Base-by-base conservation (phyloP, 2,329 filamentous ascomycete genomes). In the Metarhizium humberi region DNA sequence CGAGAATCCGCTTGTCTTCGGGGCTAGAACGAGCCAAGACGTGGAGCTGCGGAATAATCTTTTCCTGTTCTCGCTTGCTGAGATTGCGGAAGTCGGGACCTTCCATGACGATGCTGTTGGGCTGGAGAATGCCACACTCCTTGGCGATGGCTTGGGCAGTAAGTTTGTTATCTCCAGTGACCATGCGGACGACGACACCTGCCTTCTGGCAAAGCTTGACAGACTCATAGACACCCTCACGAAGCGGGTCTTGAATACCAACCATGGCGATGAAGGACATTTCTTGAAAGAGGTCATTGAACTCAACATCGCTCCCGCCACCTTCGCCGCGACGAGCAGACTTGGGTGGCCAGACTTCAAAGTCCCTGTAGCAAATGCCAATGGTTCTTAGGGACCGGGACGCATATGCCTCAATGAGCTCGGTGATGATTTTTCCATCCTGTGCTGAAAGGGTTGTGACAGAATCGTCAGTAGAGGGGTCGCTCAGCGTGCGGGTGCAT, bases 361-460 rank as follows among this genome's bases (percentile, higher is more conserved):
- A 95, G 63, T 96, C 91, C 55, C 85, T 86, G 71, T 90, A 95
- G 53, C 90, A 78, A 59, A 95, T 80, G 47, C 86, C 89, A 62
- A 96, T 95, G 1, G 91, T 95, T 59, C 91, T 83, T 36, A 96
- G 78, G 7, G 90, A 95, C 18, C 86, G 80, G 30, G 81, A 83
- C 10, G 91, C 91, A 66, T 95, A 96, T 50, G 78, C 80, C 59
- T 85, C 82, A 62, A 95, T 95, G 50, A 90, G 76, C 25, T 77
- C 73, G 60, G 81, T 80, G 59, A 96, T 67, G 7, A 72, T 78
- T 58, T 79, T 71, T 53, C 75, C 74, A 60, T 85, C 81, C 48
- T 80, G 77, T 29, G 73, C 68, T 11, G 76, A 77, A 58, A 86
- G 68, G 0, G 73, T 59, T 1, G 70, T 59, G n/a, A 72, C 62